Conservation (phyloP, 2,329 filamentous ascomycete genomes). For the Epichloe elymi region DNA sequence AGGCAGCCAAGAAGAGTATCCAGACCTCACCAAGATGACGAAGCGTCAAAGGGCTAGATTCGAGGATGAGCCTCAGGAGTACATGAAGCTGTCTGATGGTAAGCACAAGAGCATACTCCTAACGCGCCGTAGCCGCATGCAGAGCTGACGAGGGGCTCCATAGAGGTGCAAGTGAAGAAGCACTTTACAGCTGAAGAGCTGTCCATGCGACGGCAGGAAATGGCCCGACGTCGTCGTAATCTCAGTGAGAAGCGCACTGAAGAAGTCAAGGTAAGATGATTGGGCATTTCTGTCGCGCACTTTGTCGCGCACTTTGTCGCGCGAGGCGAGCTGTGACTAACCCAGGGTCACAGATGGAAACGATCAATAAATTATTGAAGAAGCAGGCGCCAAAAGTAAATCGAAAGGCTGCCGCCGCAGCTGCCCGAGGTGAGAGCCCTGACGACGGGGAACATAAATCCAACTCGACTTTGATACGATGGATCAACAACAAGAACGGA, state of each 20-base stretch:
- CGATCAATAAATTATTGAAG: conserved; percentile 79
- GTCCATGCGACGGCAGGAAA: conserved; percentile 48
- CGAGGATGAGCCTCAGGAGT: conserved; percentile 40
- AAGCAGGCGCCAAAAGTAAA: conserved; percentile 71
- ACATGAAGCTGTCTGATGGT: conserved; percentile 50
- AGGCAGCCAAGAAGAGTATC: conserved; percentile 35
- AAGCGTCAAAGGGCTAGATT: conserved; percentile 47
- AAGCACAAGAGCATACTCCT: conserved; percentile 11
- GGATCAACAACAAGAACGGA: conserved; percentile 55
- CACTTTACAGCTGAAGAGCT: conserved; percentile 47
- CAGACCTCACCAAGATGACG: conserved; percentile 46
- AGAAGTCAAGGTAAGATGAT: conserved; percentile 42
- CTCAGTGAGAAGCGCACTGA: conserved; percentile 53
- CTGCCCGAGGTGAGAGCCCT: conserved; percentile 32
- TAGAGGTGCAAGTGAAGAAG: conserved; percentile 52
- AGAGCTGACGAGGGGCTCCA: conserved; percentile 6
- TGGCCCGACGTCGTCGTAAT: conserved; percentile 47
- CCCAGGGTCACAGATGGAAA: conserved; percentile 53
- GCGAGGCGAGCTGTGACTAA: not conserved
- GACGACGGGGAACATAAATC: conserved; percentile 36
- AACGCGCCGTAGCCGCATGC: not conserved
- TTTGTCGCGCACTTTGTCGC: too few species aligned
- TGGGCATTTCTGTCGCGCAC: not conserved
- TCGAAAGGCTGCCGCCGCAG: conserved; percentile 32
- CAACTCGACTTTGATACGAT: conserved; percentile 52